Evolutionary conservation across 495 filamentous ascomycete species (phyloP), one percentile per base, ranked within the genome.

Genomic region (Annulohypoxylon moriforme): DNA sequence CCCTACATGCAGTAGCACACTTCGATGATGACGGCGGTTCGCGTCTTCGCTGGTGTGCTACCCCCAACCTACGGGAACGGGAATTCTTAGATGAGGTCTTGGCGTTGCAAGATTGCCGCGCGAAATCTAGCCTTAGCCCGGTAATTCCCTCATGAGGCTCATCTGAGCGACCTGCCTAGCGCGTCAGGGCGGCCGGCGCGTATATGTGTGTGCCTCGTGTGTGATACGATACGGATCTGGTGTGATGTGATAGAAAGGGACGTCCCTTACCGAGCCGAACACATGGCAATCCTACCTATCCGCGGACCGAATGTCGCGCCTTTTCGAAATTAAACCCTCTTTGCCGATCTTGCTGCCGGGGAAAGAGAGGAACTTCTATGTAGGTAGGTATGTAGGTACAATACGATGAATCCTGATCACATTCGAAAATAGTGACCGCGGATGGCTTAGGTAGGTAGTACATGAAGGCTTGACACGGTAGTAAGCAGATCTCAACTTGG

Each of bases 71-170:
- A 22, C 34, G 9, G n/a, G 31, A 22, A 57, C 53, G 46, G 9
- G 46, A 49, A 29, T 34, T 31, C 25, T 64, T 33, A 64, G 42
- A 67, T 25, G 34, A 60, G 22, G 46, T 49, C 66, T 68, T 68
- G 66, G 66, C 66, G 47, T 24, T 33, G 33, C 44, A 22, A 50
- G 9, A 42, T 11, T 65, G 14, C 62, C 62, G 62, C 46, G 44
- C 61, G 36, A 16, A 46, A 44, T 42, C 49, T 56, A 20, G 5
- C 36, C 36, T 4, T 9, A 57, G 52, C 36, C 62, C 52, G 64
- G 64, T 60, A 60, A 60, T 22, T 60, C 18, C 34, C 40, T 33
- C 29, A 55, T 67, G 64, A 67, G 64, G 64, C 64, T 67, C 64
- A 67, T 60, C 47, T 67, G 11, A 59, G 11, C 7, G 34, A 8